These are phyloP conservation scores for Pugionium cornutum DNA, from an alignment of 345 rosid genomes.

Conservation along the genomic window DNA sequence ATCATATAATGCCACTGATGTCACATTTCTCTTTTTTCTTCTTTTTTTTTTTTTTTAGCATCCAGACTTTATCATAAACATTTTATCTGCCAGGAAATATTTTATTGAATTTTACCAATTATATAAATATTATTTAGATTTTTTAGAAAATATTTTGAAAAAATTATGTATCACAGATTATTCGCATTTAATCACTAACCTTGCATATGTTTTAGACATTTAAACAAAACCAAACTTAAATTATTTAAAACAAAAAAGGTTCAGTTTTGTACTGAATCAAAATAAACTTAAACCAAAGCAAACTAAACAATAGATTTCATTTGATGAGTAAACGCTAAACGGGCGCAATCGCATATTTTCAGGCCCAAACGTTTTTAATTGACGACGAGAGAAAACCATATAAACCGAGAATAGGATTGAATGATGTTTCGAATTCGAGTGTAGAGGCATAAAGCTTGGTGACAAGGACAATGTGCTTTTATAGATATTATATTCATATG, in stretches of 20 bases:
- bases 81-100: neutral
- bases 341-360: conserved; percentile 6
- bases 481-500: neutral
- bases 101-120: too few relatives aligned
- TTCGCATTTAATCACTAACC: too few relatives aligned
- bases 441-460: conserved; percentile 31
- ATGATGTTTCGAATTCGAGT: conserved; percentile 8
- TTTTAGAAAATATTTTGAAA: too few relatives aligned
- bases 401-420: conserved; percentile 16
- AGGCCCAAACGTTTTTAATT: conserved; percentile 8
- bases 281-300: neutral
- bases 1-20: conserved; percentile 21
- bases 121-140: too few relatives aligned
- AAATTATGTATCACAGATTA: too few relatives aligned
- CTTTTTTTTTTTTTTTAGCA: neutral
- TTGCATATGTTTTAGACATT: too few relatives aligned
- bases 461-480: conserved; percentile 32
- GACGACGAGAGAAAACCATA: conserved; percentile 4
- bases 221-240: too few relatives aligned
- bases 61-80: neutral
- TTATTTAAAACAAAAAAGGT: too few relatives aligned
- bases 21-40: conserved; percentile 7
- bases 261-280: too few relatives aligned
- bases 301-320: neutral
- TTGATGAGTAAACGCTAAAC: neutral